Evolutionary conservation across 2,329 filamentous ascomycete species (phyloP), one percentile per base, ranked within the genome.

Genomic region (Diaporthe australafricana): DNA sequence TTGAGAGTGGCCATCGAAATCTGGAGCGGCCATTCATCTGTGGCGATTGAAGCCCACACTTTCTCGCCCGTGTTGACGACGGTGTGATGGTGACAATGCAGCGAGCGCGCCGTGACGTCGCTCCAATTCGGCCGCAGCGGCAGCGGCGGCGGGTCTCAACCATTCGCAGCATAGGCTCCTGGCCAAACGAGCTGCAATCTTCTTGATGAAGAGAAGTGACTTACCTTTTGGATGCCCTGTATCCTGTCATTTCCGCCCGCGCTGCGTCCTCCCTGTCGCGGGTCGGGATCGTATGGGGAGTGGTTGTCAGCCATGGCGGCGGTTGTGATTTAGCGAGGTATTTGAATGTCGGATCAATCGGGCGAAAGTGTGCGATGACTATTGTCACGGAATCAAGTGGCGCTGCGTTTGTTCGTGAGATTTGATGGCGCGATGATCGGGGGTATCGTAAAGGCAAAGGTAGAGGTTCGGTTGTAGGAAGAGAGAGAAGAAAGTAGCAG

Each of bases 241-340:
- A 53, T 69, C 67, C 67, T 69, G 42, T 22, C 42, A 53, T 69
- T 47, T 32, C 53, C 53, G 67, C 53, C 52, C 25, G 12, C 17
- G 53, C 11, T 11, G 27, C 38, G 35, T 57, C 55, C 53, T 70
- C 68, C 38, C 65, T 66, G 69, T 38, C 69, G 57, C 57, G 57
- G 69, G 42, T 69, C 63, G 35, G 62, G 62, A 50, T 57, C 62
- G 70, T 68, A 70, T 67, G 63, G 70, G 70, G 70, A 60, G 67
- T 69, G 53, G 67, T 69, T 40, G 47, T 69, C 67, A 40, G 67
- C 67, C 67, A 69, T 69, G 17, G 42, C 47, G 45, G 67, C 67
- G 67, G 47, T 50, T 50, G 22, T 45, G 42, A 7, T 50, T 67
- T 68, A 17, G 30, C 65, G n/a, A 50, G 55, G 65, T 11, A 3